Evolutionary conservation across 768 basidiomycete genomes (phyloP), one percentile per base, ranked within the genome.

Genomic region (Tricholoma terreum): DNA sequence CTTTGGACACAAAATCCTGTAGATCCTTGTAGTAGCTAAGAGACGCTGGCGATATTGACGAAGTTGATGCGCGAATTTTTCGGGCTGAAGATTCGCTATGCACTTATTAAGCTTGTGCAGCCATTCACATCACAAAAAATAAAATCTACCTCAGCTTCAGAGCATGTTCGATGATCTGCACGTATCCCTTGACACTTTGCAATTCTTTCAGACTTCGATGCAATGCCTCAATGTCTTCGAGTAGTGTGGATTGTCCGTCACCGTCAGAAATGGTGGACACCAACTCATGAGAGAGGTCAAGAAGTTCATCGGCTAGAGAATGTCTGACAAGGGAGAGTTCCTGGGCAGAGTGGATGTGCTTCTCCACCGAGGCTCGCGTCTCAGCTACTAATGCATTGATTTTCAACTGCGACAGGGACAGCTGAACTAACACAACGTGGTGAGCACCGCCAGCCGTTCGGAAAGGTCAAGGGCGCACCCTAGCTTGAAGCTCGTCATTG

Each of bases 201-300:
- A 97, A 77, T 65, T 93, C 87, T 67, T 84, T 86, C 63, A 96
- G 65, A 65, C 82, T 84, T 46, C 85, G 77, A 65, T 95, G 92
- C 61, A 95, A 71, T 0, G 78, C 81, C 67, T 96, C 91, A 58
- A 98, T 77, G 45, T 91, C 88, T 69, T 94, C 89, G 9, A 96
- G 76, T 4, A 98, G 73, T 0, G 87, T 92, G 3, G 86, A 76
- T 42, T 72, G 63, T n/a, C 68, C 72, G 9, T 79, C 77, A 43
- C 75, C 77, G 12, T 77, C 79, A 10, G 76, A 74, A 27, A 83
- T 61, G 2, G 81, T 75, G 1, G 87, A 87, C 49, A 84, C 76
- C 40, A 96, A 76, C 52, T 87, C 83, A 51, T 78, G 73, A 4
- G 84, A 82, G 27, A 96, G 73, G 57, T 82, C 81, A 11, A 84